A percentile compares a stretch with the other conserved stretches of the same genome.
phyloP scores from a whole-genome alignment of 139 green algal genomes.

The Chlorella sp. region DNA sequence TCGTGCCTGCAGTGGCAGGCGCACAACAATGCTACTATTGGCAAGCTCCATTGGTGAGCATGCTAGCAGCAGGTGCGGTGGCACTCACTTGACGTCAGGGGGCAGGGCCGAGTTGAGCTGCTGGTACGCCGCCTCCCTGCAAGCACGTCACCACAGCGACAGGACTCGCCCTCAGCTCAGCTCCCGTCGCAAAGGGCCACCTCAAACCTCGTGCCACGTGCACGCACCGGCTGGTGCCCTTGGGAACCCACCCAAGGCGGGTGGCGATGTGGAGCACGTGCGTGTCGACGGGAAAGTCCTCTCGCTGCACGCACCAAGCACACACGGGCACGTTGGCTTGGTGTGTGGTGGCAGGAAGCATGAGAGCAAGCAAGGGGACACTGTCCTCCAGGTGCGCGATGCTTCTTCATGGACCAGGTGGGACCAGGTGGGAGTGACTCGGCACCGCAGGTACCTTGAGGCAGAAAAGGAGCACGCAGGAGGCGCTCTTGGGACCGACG shows the following conservation, averaged over 20 bases:
- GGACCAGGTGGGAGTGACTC: slow-evolving; percentile 70
- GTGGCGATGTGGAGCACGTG: slow-evolving; percentile 62
- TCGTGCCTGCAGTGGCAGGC: slow-evolving; percentile 55
- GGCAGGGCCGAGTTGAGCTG: slow-evolving; percentile 64
- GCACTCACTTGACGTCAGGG: slow-evolving; percentile 41
- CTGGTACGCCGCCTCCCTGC: slow-evolving; percentile 64
- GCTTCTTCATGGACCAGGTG: slow-evolving; percentile 68
- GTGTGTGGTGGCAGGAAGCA: no score
- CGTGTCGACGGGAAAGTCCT: slow-evolving; percentile 73
- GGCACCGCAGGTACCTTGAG: slow-evolving; percentile 18
- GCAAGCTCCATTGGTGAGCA: no score
- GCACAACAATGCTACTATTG: no score
- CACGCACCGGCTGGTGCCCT: slow-evolving; percentile 36
- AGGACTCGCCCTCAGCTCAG: no score
- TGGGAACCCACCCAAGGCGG: slow-evolving; percentile 50
- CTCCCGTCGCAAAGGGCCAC: no score
- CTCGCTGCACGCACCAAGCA: slow-evolving; percentile 12
- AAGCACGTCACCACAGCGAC: no score
- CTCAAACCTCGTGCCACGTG: no score
- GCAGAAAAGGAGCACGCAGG: slow-evolving; percentile 68
- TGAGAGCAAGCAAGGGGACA: no score
- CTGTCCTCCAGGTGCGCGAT: no score
- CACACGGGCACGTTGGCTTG: no score
- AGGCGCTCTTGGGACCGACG: slow-evolving; percentile 64
- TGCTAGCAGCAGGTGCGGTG: no score